Evolutionary conservation across 495 filamentous ascomycete species (phyloP), one percentile per base, ranked within the genome.

Genomic region (Bacidia rubella): DNA sequence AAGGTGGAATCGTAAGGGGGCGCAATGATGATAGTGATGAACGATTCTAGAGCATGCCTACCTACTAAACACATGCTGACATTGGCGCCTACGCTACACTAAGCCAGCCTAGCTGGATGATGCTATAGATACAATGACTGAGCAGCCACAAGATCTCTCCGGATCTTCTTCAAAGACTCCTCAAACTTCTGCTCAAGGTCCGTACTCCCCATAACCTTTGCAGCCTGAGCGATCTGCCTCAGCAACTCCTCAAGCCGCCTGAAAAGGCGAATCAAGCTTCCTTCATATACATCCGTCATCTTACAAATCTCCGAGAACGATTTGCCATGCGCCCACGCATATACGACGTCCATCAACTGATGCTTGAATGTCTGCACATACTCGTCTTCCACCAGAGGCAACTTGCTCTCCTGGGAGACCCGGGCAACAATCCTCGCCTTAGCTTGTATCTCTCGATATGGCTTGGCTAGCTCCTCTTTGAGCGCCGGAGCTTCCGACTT

Each of bases 241-340:
- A 98, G 71, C 48, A 95, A 76, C 70, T 98, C 92, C 68, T 98
- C 93, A 32, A 98, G 70, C 20, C 93, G 84, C 46, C 92, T 82
- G 78, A 98, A 97, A 46, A 96, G 80, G 27, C 92, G 86, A 62
- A 98, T 97, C 57, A 98, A 72, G 53, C 83, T 94, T 43, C 92
- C 92, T 65, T 98, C 92, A 66, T 95, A 98, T 35, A 90, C 86
- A 64, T 95, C 90, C 25, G 92, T 95, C 90, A 96, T 95, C 82
- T 90, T 90, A 67, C 92, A 97, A 50, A 98, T 95, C 53, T 92
- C 79, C n/a, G 85, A 79, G 70, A 98, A 98, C 3, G 85, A 81
- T 57, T 83, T 85, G 46, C 90, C 93, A 52, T 89, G 80, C n/a
- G 86, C 79, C 92, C 92, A 98, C 15, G 86, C 85, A 63, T 83